Conservation (phyloP, 2,329 filamentous ascomycete genomes). For the Botrytis galanthina region DNA sequence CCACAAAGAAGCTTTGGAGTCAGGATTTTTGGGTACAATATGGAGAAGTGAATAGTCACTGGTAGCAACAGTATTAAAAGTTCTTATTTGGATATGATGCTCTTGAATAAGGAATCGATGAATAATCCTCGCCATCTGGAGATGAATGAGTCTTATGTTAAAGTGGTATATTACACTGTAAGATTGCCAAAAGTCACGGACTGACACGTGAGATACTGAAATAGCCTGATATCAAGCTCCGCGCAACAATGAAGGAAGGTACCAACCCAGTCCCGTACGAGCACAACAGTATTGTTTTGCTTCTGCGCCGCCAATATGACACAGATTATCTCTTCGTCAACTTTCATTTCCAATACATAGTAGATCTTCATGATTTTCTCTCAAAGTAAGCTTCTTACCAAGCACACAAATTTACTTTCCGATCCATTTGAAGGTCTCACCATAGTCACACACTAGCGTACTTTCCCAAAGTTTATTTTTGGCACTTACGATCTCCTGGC, state of each 20-base stretch:
- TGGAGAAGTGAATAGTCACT: background rate
- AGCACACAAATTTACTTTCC: background rate
- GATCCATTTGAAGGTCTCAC: fast-evolving
- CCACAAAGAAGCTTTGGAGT: background rate
- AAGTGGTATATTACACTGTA: fast-evolving
- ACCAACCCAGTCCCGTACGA: fast-evolving
- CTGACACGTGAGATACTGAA: background rate
- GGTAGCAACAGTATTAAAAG: background rate
- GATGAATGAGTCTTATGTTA: background rate
- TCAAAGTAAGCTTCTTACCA: fast-evolving
- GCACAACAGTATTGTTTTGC: background rate
- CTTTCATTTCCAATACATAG: background rate
- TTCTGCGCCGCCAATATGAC: fast-evolving
- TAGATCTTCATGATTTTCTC: background rate
- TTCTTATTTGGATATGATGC: background rate
- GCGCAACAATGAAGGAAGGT: background rate
- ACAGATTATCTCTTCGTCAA: background rate
- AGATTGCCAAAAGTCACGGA: background rate
- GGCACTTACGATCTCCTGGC: background rate
- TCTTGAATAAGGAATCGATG: no score
- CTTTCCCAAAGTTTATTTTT: background rate
- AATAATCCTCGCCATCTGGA: background rate
- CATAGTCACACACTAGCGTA: background rate
- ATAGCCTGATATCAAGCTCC: fast-evolving
- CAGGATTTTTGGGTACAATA: fast-evolving